Percentiles rank a stretch among this genome's conserved stretches.
phyloP scores from a whole-genome alignment of 495 filamentous ascomycete species.

The Neurospora tetraspora region DNA sequence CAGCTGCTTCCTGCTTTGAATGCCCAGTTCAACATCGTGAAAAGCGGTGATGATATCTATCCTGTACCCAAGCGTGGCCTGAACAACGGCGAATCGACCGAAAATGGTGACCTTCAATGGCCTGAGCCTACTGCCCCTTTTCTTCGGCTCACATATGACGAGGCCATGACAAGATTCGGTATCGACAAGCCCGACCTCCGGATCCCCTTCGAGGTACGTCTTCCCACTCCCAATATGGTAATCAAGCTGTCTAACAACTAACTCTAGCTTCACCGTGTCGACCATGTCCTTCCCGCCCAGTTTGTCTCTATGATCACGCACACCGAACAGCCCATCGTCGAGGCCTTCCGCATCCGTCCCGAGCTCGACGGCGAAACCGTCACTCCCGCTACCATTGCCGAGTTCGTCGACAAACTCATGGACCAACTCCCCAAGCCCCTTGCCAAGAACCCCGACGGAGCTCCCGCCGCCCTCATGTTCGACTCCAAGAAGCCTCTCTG shows the following conservation, averaged over 20 bases:
- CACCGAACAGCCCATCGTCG: constrained; percentile 52
- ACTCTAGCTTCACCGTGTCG: constrained; percentile 51
- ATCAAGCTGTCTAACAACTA: constrained; percentile 8
- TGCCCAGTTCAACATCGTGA: constrained; percentile 18
- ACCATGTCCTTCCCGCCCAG: constrained; percentile 51
- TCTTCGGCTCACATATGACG: constrained; percentile 51
- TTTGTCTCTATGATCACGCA: constrained; percentile 63
- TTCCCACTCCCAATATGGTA: neutral
- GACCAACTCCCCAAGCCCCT: constrained; percentile 52
- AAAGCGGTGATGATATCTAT: constrained; percentile 11
- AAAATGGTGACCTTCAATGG: constrained; percentile 1
- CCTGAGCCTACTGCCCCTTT: constrained; percentile 9
- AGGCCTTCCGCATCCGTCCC: constrained; percentile 55
- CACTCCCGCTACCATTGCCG: constrained; percentile 6
- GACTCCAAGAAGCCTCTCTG: constrained; percentile 58
- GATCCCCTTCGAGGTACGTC: constrained; percentile 36
- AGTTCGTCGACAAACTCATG: constrained; percentile 61
- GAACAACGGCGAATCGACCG: neutral
- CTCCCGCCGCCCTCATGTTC: constrained; percentile 65
- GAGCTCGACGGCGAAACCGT: constrained; percentile 10
- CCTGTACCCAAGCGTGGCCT: constrained; percentile 13
- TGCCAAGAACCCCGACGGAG: constrained; percentile 54
- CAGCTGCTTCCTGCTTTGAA: constrained; percentile 43
- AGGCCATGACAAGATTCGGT: constrained; percentile 73
- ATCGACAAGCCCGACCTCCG: constrained; percentile 89